These are phyloP conservation scores for Jackrogersella minutella DNA, from an alignment of 495 filamentous ascomycete genomes.

Conservation along the genomic window DNA sequence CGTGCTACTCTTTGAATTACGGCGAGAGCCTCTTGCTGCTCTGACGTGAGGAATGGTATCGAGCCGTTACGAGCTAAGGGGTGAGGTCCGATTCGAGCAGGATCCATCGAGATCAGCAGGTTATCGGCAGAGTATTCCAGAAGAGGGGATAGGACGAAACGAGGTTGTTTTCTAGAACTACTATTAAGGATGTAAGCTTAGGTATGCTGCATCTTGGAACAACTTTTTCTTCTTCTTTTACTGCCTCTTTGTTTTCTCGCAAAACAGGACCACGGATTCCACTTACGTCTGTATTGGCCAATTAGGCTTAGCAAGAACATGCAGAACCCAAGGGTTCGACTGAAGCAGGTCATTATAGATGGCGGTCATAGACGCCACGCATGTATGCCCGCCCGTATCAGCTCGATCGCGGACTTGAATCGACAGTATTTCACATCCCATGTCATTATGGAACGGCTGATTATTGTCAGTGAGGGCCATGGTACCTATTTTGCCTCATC, in stretches of 20 bases:
- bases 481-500: not conserved
- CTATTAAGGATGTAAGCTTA: not conserved
- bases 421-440: constrained; percentile 52
- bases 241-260: not conserved
- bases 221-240: not conserved
- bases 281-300: constrained; percentile 59
- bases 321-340: constrained; percentile 44
- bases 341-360: constrained; percentile 51
- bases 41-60: constrained; percentile 45
- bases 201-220: not conserved
- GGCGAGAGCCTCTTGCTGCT: constrained; percentile 50
- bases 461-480: not conserved
- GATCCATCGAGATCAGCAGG: constrained; percentile 52
- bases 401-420: constrained; percentile 54
- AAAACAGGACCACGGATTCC: not conserved
- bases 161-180: constrained; percentile 48
- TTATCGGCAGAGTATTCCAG: constrained; percentile 46
- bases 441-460: constrained; percentile 57
- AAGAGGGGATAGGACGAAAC: constrained; percentile 50
- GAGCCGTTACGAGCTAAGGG: constrained; percentile 33
- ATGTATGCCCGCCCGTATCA: constrained; percentile 51
- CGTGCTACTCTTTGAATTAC: constrained; percentile 45
- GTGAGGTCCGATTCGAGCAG: constrained; percentile 54
- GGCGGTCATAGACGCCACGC: constrained; percentile 49
- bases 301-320: constrained; percentile 40